These are phyloP conservation scores for Chaetomium tenue DNA, from an alignment of 495 filamentous ascomycete species.

Conservation along the genomic window DNA sequence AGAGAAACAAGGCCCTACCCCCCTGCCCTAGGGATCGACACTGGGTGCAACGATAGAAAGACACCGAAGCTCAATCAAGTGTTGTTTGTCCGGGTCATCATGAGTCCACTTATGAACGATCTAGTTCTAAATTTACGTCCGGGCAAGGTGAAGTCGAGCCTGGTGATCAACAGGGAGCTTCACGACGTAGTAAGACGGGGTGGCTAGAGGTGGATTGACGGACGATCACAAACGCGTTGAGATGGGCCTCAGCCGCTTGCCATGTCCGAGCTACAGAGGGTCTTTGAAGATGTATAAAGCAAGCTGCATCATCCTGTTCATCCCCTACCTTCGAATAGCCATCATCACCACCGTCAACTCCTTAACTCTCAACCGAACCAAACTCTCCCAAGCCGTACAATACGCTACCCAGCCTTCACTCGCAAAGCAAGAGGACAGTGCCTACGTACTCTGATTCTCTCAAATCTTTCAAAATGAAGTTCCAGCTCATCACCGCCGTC, in stretches of 20 bases:
- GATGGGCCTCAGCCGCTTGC: too few species aligned
- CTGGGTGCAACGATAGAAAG: not conserved
- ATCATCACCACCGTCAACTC: not conserved
- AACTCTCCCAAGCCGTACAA: not conserved
- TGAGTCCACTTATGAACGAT: too few species aligned
- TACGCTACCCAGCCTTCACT: not conserved
- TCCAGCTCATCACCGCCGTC: conserved; percentile 25
- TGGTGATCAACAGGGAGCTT: not conserved
- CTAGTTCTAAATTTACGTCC: conserved; percentile 4
- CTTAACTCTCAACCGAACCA: not conserved
- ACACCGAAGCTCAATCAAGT: not conserved
- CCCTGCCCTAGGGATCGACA: not conserved
- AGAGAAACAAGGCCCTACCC: not conserved
- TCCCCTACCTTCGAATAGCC: not conserved
- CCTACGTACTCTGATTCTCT: not conserved
- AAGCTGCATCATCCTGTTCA: not conserved
- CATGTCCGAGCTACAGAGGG: not conserved
- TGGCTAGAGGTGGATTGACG: not conserved
- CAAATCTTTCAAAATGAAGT: conserved; percentile 26
- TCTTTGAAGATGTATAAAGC: not conserved
- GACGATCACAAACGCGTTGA: not conserved
- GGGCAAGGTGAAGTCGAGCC: not conserved
- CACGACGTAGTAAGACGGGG: conserved; percentile 2
- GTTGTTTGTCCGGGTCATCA: conserved; percentile 1
- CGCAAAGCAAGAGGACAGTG: not conserved